Conservation (phyloP, 2,329 filamentous ascomycete genomes). For the Zalaria obscura region DNA sequence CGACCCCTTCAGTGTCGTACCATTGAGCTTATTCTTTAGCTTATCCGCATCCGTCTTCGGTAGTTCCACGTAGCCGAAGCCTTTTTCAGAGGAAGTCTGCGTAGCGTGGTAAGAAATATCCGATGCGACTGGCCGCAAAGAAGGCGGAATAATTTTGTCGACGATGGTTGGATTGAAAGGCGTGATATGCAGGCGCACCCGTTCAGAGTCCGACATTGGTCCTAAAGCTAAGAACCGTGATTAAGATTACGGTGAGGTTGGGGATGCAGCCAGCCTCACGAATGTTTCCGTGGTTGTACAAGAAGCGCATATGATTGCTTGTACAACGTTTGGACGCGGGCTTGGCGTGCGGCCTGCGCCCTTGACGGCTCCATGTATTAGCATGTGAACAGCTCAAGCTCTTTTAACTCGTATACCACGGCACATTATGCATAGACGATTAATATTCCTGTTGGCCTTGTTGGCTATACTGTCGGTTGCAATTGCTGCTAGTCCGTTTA, state of each 20-base stretch:
- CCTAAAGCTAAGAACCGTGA: no score
- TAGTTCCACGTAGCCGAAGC: constrained; percentile 81
- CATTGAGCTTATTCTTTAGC: constrained; percentile 80
- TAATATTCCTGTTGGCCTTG: constrained; percentile 2
- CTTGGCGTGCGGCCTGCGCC: no score
- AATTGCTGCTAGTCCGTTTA: constrained; percentile 18
- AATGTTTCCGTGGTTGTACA: neutral
- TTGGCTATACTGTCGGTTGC: constrained; percentile 4
- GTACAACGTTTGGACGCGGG: neutral
- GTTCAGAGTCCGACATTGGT: constrained; percentile 6
- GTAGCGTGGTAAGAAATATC: constrained; percentile 81
- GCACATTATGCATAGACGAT: constrained; percentile 2
- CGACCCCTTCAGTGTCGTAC: constrained; percentile 65
- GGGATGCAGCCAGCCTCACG: no score
- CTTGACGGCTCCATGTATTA: no score
- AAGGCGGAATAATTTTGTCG: constrained; percentile 54
- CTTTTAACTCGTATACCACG: no score
- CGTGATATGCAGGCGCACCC: constrained; percentile 65
- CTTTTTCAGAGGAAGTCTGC: constrained; percentile 77
- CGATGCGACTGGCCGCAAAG: constrained; percentile 50
- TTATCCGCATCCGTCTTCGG: constrained; percentile 75
- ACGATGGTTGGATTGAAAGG: constrained; percentile 68
- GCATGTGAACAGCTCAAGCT: no score
- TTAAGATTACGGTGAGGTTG: no score
- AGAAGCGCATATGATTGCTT: neutral